phyloP scores from a whole-genome alignment of 148 eudicot genomes.

The Camellia sinensis region DNA sequence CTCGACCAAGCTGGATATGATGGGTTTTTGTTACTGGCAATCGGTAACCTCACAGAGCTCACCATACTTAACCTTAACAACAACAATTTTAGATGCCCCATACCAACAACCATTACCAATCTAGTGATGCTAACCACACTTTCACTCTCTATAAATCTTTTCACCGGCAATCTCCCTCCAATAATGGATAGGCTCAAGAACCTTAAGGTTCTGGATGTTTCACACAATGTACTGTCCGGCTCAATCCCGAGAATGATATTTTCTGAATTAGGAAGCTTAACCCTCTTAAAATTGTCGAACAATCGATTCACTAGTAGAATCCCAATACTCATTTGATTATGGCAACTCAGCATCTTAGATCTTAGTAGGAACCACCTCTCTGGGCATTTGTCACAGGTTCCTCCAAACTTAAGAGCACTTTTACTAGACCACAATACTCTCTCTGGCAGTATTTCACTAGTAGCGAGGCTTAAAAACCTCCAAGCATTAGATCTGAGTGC shows the following conservation, averaged over 20 bases:
- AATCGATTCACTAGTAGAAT: conserved; percentile 55
- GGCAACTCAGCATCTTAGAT: conserved; percentile 63
- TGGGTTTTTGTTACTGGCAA: conserved; percentile 49
- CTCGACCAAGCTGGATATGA: conserved; percentile 62
- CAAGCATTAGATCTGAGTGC: conserved; percentile 47
- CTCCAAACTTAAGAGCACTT: conserved; percentile 37
- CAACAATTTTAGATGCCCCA: conserved; percentile 69
- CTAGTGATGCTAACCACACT: conserved; percentile 49
- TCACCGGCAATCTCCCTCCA: conserved; percentile 48
- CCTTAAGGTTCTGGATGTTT: conserved; percentile 47
- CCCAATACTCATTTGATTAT: conserved; percentile 49
- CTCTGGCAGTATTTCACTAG: conserved; percentile 45
- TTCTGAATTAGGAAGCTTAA: conserved; percentile 35
- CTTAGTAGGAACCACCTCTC: conserved; percentile 50
- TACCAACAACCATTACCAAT: conserved; percentile 40
- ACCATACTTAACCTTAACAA: conserved; percentile 45
- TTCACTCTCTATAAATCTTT: conserved; percentile 43
- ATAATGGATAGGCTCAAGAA: conserved; percentile 35
- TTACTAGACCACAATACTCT: conserved; percentile 46
- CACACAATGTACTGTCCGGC: conserved; percentile 56
- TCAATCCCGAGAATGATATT: conserved; percentile 46
- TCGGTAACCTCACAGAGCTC: conserved; percentile 65
- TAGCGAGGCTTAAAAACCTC: conserved; percentile 37
- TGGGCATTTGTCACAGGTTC: conserved; percentile 55
- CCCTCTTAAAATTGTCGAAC: conserved; percentile 34